Percentiles rank a stretch among this genome's conserved stretches.
Evolutionary conservation across 257 asterid genomes (phyloP).

Genomic region (Striga asiatica): DNA sequence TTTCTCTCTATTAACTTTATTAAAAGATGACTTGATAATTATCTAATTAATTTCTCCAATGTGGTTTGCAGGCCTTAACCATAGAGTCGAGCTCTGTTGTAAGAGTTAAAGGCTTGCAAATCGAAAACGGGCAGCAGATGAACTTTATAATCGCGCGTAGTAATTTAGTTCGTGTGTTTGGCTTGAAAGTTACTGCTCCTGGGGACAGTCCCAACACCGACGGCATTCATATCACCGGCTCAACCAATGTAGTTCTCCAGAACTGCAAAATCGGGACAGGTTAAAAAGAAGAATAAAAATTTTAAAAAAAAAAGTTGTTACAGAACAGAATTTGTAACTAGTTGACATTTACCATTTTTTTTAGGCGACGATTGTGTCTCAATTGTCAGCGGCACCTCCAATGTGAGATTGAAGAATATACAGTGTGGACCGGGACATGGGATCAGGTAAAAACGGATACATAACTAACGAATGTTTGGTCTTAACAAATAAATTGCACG

Average conservation of each 20-base stretch:
- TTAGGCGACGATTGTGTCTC: slow-evolving; percentile 91
- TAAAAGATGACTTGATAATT: background rate
- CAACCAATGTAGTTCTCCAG: slow-evolving; percentile 71
- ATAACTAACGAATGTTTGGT: background rate
- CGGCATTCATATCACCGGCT: slow-evolving; percentile 78
- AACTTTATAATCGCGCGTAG: slow-evolving; percentile 60
- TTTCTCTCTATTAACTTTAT: background rate
- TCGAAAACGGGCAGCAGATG: slow-evolving; percentile 83
- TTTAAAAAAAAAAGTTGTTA: no score
- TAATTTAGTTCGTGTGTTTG: slow-evolving; percentile 34
- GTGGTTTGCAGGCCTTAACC: slow-evolving; percentile 47
- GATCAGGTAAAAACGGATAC: slow-evolving; percentile 44
- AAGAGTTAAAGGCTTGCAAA: slow-evolving; percentile 48
- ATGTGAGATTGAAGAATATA: slow-evolving; percentile 64
- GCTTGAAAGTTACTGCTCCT: slow-evolving; percentile 60
- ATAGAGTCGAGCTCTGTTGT: slow-evolving; percentile 55
- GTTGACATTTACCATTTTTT: background rate
- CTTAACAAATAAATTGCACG: no score
- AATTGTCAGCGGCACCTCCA: slow-evolving; percentile 69
- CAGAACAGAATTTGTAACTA: no score
- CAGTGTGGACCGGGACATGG: slow-evolving; percentile 97
- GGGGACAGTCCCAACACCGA: slow-evolving; percentile 91
- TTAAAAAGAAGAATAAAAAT: no score
- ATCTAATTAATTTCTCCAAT: background rate
- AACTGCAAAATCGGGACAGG: slow-evolving; percentile 95